Conservation (phyloP, 163 green algal genomes). For the Chlamydomonas reinhardtii region DNA sequence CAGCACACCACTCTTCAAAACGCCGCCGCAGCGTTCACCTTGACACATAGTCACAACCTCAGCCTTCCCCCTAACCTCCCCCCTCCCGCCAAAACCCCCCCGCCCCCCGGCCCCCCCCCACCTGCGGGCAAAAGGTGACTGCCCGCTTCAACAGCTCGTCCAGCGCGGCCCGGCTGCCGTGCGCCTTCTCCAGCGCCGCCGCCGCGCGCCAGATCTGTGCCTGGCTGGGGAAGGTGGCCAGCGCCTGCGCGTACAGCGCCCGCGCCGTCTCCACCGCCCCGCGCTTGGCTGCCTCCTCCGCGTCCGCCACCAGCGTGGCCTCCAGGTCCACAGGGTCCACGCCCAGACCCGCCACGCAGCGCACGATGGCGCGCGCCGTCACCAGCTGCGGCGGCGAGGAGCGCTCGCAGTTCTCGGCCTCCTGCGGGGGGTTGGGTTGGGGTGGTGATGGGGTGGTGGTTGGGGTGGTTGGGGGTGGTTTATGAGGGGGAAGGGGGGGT, state of each 20-base stretch:
- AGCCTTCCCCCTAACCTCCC: too few species aligned
- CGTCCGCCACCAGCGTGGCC: constrained; percentile 93
- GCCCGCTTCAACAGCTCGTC: constrained; percentile 86
- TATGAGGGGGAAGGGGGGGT: not conserved
- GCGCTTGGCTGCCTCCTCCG: constrained; percentile 79
- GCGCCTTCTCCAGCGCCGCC: constrained; percentile 92
- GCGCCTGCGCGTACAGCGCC: constrained; percentile 74
- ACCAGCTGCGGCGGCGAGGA: constrained; percentile 70
- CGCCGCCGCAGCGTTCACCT: too few species aligned
- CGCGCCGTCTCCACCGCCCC: constrained; percentile 89
- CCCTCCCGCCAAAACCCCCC: too few species aligned
- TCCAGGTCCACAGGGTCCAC: constrained; percentile 93
- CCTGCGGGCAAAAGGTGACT: constrained; percentile 79
- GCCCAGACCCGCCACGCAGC: constrained; percentile 80
- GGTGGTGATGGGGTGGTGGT: not conserved
- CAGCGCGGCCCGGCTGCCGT: constrained; percentile 82
- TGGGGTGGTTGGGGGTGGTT: not conserved
- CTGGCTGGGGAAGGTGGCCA: constrained; percentile 82
- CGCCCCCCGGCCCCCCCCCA: constrained; percentile 7
- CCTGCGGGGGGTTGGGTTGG: constrained; percentile 46
- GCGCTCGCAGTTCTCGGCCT: constrained; percentile 93
- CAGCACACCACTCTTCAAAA: too few species aligned
- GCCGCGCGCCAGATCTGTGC: constrained; percentile 89
- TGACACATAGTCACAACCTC: too few species aligned
- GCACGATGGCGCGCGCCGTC: constrained; percentile 91